Percentiles rank a stretch among this genome's conserved stretches.
These are phyloP conservation scores for Symbiodinium pilosum DNA, from an alignment of 73 alveolate species.

Conservation along the genomic window DNA sequence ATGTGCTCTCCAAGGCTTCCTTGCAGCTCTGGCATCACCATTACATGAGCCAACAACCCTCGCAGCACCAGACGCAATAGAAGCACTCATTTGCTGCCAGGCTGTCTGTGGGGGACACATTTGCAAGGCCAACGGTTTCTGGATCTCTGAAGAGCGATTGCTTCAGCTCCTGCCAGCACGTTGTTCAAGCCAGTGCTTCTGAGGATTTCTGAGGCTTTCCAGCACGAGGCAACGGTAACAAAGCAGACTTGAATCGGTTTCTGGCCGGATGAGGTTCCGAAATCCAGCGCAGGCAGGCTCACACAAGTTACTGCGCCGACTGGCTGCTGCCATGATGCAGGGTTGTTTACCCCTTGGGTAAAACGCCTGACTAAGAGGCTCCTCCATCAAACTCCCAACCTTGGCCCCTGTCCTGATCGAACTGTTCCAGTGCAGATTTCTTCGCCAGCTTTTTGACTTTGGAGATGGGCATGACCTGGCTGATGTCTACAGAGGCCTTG, in stretches of 20 bases:
- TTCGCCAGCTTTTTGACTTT: conserved; percentile 28
- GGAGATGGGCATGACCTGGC: conserved; percentile 48
- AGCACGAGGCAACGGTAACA: too few relatives aligned
- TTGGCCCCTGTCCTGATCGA: conserved; percentile 41
- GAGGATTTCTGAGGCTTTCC: background rate
- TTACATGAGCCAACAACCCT: too few relatives aligned
- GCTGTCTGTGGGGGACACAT: conserved; percentile 21
- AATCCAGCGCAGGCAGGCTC: too few relatives aligned
- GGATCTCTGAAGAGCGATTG: background rate
- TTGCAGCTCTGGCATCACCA: background rate
- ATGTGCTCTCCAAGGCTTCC: conserved; percentile 38
- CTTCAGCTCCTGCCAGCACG: background rate
- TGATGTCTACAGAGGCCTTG: too few relatives aligned
- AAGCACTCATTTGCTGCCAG: background rate
- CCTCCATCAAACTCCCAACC: too few relatives aligned
- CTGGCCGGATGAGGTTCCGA: too few relatives aligned
- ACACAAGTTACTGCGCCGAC: too few relatives aligned
- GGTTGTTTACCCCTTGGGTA: too few relatives aligned
- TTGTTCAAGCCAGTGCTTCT: background rate
- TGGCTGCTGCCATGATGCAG: too few relatives aligned
- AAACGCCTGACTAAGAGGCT: too few relatives aligned
- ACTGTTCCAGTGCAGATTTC: background rate
- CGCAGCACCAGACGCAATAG: background rate
- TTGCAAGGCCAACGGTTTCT: background rate
- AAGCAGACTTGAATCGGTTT: too few relatives aligned